These are phyloP conservation scores for Backusella tarrabulga DNA, from an alignment of 192 early-diverging fungal genomes.

Conservation along the genomic window DNA sequence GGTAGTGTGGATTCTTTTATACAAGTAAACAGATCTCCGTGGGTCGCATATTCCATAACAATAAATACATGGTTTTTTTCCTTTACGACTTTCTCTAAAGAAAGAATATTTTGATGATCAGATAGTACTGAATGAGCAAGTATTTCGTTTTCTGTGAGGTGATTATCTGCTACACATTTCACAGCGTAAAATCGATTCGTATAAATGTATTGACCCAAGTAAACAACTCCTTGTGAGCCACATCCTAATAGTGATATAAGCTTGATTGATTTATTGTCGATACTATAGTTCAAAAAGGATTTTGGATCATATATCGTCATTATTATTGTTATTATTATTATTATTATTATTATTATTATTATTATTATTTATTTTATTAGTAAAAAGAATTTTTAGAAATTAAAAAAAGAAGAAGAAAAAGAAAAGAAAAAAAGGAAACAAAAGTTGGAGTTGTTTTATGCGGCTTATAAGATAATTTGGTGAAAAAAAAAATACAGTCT, in stretches of 20 bases:
- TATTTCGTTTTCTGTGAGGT: constrained; percentile 63
- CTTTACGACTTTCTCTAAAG: constrained; percentile 65
- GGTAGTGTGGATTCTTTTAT: constrained; percentile 61
- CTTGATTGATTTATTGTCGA: constrained; percentile 20
- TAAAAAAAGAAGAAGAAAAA: neutral
- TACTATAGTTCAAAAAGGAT: constrained; percentile 2
- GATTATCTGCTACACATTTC: constrained; percentile 70
- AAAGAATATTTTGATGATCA: constrained; percentile 66
- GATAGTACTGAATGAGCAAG: constrained; percentile 61
- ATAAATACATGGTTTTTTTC: constrained; percentile 60
- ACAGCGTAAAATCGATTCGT: constrained; percentile 63
- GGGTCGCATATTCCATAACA: constrained; percentile 74
- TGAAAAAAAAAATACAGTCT: neutral
- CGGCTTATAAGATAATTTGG: neutral
- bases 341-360: too few species aligned
- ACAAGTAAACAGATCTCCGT: constrained; percentile 92
- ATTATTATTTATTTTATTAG: neutral
- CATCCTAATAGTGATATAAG: constrained; percentile 54
- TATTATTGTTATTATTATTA: too few species aligned
- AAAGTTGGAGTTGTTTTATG: constrained; percentile 6
- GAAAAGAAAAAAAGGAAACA: neutral
- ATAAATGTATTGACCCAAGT: constrained; percentile 58
- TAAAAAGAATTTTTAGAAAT: neutral
- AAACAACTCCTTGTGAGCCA: constrained; percentile 79
- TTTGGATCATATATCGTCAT: constrained; percentile 14